Conservation (phyloP, 306 rosid species). For the Geum urbanum region DNA sequence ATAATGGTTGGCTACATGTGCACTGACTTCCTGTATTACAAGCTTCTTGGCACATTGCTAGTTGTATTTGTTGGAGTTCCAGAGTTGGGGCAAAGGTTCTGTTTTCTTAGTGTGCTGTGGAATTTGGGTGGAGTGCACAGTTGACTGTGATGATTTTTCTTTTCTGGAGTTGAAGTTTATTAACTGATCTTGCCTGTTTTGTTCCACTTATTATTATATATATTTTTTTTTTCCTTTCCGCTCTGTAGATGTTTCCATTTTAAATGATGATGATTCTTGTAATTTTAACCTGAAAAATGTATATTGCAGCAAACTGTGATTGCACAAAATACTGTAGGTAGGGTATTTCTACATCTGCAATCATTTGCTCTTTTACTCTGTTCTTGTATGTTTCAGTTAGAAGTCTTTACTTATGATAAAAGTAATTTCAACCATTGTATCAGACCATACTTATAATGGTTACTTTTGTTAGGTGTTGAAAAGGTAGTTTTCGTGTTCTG, state of each 20-base stretch:
- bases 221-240: neutral
- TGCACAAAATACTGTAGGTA: neutral
- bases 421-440: constrained; percentile 28
- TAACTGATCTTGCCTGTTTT: neutral
- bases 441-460: neutral
- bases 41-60: neutral
- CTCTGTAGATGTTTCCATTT: neutral
- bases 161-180: neutral
- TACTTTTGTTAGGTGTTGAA: constrained; percentile 15
- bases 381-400: neutral
- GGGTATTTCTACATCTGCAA: neutral
- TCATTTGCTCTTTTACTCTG: neutral
- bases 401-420: neutral
- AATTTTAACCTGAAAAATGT: neutral
- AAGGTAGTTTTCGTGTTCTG: constrained; percentile 30
- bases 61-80: neutral
- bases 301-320: neutral
- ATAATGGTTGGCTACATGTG: neutral
- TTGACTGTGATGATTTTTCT: neutral
- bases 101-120: neutral
- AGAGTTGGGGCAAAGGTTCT: neutral
- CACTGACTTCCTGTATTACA: neutral
- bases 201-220: too few species aligned
- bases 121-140: neutral
- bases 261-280: neutral